Conservation (phyloP, 2,329 filamentous ascomycete genomes). For the Scedosporium boydii region DNA sequence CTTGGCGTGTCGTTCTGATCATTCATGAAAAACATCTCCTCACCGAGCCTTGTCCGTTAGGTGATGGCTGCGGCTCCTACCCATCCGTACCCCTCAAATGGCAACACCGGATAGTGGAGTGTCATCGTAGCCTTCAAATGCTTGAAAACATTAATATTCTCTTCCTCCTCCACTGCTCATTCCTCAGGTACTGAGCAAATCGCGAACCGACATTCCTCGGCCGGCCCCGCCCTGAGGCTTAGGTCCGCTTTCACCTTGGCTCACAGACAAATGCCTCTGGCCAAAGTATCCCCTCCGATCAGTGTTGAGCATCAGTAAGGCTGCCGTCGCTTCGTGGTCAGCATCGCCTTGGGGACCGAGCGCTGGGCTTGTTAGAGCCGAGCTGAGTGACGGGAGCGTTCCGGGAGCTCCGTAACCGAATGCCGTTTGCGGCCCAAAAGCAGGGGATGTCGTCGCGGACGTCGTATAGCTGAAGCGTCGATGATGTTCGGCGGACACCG, state of each 20-base stretch:
- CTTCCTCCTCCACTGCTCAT: neutral
- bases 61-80: too few species aligned
- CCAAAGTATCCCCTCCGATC: constrained; percentile 50
- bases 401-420: constrained; percentile 24
- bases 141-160: neutral
- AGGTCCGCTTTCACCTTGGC: constrained; percentile 37
- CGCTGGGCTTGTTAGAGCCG: constrained; percentile 48
- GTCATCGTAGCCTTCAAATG: neutral
- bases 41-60: too few species aligned
- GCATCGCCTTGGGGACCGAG: constrained; percentile 45
- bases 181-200: constrained; percentile 41
- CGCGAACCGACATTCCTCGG: constrained; percentile 44
- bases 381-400: constrained; percentile 32
- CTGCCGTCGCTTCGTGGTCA: constrained; percentile 75
- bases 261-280: constrained; percentile 6
- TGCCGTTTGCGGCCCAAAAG: constrained; percentile 42
- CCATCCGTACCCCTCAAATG: too few species aligned
- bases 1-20: too few species aligned
- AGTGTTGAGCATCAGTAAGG: constrained; percentile 77
- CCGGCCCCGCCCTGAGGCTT: constrained; percentile 27
- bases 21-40: too few species aligned
- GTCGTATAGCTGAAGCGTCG: constrained; percentile 37
- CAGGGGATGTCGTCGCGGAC: constrained; percentile 44
- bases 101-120: too few species aligned
- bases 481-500: constrained; percentile 35